Evolutionary conservation across 306 rosid genomes (phyloP).

Genomic region (Acacia melanoxylon): DNA sequence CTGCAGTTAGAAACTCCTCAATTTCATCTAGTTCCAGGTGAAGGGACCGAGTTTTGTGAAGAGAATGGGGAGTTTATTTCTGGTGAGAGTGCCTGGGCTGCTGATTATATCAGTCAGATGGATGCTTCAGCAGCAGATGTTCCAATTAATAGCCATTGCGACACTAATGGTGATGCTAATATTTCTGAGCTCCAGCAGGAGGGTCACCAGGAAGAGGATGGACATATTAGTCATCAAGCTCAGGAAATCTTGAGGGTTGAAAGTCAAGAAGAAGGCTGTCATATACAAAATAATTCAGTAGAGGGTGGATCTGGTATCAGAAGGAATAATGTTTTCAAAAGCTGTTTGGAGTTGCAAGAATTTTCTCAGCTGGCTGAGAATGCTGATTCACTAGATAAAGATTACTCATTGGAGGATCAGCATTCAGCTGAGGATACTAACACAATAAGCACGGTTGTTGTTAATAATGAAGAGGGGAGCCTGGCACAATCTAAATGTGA

Average conservation of each 20-base stretch:
- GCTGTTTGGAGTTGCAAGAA: conserved; percentile 64
- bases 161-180: conserved; percentile 30
- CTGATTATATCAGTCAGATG: conserved; percentile 58
- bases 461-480: conserved; percentile 36
- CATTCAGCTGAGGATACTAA: conserved; percentile 33
- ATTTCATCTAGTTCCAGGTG: conserved; percentile 89
- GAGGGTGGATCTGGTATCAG: conserved; percentile 31
- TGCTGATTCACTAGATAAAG: conserved; percentile 30
- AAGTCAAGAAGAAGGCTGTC: conserved; percentile 41
- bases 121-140: conserved; percentile 43
- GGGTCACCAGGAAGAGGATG: conserved; percentile 51
- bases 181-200: conserved; percentile 27
- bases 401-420: conserved; percentile 35
- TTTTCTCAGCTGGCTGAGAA: conserved; percentile 35
- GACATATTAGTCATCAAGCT: conserved; percentile 35
- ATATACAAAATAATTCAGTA: conserved; percentile 41
- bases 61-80: conserved; percentile 60
- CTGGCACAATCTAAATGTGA: conserved; percentile 28
- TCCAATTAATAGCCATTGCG: conserved; percentile 16
- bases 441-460: conserved; percentile 29
- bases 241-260: conserved; percentile 37
- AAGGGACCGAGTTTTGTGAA: conserved; percentile 72
- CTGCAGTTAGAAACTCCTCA: conserved; percentile 79
- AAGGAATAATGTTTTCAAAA: conserved; percentile 48
- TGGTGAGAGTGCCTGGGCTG: conserved; percentile 68